Evolutionary conservation across 495 filamentous ascomycete genomes (phyloP), one percentile per base, ranked within the genome.

Genomic region (Aspergillus heteromorphus): DNA sequence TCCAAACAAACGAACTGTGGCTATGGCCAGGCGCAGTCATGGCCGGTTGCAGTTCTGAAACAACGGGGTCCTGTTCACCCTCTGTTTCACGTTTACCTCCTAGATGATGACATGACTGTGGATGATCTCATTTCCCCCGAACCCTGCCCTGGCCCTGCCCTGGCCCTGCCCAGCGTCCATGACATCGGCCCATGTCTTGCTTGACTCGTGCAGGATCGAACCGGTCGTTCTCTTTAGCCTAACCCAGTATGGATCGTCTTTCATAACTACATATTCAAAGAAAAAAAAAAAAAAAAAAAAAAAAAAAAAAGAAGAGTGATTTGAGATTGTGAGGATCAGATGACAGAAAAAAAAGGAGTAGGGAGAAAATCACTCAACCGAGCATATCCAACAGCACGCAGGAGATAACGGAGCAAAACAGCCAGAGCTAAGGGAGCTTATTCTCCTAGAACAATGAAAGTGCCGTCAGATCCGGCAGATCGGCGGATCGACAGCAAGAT

Each of bases 11-110:
- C 31, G 17, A 45, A 41, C 45, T 42, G 62, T 60, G 63, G 63
- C 63, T 57, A 66, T 62, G 63, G 36, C 36, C 54, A 51, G 63
- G 59, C 63, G 63, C 59, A 65, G 62, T 52, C 45, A 55, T 55
- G 62, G 54, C 58, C 55, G 51, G 55, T 48, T 49, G 41, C 55
- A 18, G 9, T 21, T 45, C 49, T 56, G 48, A 59, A 61, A 59
- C 61, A 58, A 56, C 45, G 40, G 53, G 21, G 17, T 47, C 20
- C 40, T 52, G 3, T 16, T 43, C 36, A 17, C 45, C 21, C 23
- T 17, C 34, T 45, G 21, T 55, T 49, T 30, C 27, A 47, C 42
- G 17, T 45, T 14, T 20, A 45, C n/a, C 13, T 14, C 21, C 43
- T 16, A 9, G 4, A 21, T 10, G 40, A 43, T 43, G 40, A 43